Base-by-base conservation (phyloP, 1,284 basidiomycete species). In the Puccinia triticina region DNA sequence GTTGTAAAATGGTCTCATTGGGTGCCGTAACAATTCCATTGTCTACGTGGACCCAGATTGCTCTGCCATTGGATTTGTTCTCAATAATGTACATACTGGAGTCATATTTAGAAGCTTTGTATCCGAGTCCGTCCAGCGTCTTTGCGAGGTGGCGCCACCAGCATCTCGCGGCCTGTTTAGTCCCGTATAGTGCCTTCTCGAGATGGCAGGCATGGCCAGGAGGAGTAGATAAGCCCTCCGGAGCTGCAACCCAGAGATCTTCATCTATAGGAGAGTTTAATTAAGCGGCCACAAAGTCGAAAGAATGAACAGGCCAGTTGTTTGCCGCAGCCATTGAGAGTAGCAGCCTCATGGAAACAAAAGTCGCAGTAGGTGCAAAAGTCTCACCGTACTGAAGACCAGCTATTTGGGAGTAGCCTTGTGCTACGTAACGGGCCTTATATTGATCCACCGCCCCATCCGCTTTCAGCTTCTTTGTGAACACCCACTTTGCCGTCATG, bases 131-230 rank as follows among this genome's bases (percentile, higher is more conserved):
- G 4, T 18, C 26, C 23, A 57, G 55, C 4, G 55, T 57, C 4
- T 5, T 7, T 5, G 55, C 5, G 12, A 72, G 37, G n/a, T 72
- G 69, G n/a, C 12, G 4, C 69, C 69, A 72, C 69, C 69, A 72
- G 40, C 69, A 72, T 48, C 69, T 43, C 12, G n/a, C 46, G 32
- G 69, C 69, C 46, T 46, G 69, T 11, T 43, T n/a, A 23, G 69
- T 72, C 4, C 69, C 69, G 43, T 72, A 72, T 3, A 72, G 69
- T 5, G 69, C 69, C 26, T 72, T 46, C 29, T 72, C 46, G 10
- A 72, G 26, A n/a, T 43, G 11, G 29, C 34, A 50, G 11, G 34
- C 69, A 5, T 8, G n/a, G 2, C 69, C 69, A 23, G 26, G 7
- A 21, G 64, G 64, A 8, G 32, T 34, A 4, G 18, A 21, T 21